Base-by-base conservation (phyloP, 2,329 filamentous ascomycete species). In the Verticillium tricorpus region DNA sequence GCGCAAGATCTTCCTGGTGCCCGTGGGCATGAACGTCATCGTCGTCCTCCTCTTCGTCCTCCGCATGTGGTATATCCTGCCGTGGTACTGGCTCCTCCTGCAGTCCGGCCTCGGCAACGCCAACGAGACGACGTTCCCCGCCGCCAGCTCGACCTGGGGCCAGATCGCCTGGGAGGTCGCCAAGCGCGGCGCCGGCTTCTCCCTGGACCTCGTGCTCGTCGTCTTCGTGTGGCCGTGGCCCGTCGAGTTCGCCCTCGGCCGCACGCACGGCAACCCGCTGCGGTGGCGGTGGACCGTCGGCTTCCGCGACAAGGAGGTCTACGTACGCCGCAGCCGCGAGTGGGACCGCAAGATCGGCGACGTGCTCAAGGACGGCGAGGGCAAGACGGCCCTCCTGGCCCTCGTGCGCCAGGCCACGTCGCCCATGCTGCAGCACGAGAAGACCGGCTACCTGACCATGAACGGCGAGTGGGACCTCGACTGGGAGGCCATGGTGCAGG, bases 401-500 rank as follows among this genome's bases (percentile, higher is more conserved):
- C 82, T 86, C 62, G 76, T 96, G 56, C 75, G 87, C 64, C 82
- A 85, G 2, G 93, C 92, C 2, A 89, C 93, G 4, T 83, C 88
- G 17, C 84, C 87, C 25, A 77, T 85, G 69, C 81, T 88, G 59
- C 79, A 94, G 69, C 80, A 83, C 67, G 82, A 87, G 68, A 97
- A 96, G 82, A 97, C 93, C 34, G 93, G 92, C 22, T 96, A 96
- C 72, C 77, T 96, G 65, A 88, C 95, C 67, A 90, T 96, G 81
- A 91, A 93, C 72, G 85, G 83, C 64, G 85, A 92, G 64, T 98
- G 92, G 89, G 91, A 96, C 73, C 79, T 97, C 63, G 93, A 97
- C 73, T 97, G 93, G 83, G 82, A 82, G 56, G 83, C 84, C 22
- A 97, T 97, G 91, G 79, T 92, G 14, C 77, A 83, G 64, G 92